A percentile compares a stretch with the other conserved stretches of the same genome.
Conservation (phyloP, 139 green algal genomes). For the Chlorella sp. region DNA sequence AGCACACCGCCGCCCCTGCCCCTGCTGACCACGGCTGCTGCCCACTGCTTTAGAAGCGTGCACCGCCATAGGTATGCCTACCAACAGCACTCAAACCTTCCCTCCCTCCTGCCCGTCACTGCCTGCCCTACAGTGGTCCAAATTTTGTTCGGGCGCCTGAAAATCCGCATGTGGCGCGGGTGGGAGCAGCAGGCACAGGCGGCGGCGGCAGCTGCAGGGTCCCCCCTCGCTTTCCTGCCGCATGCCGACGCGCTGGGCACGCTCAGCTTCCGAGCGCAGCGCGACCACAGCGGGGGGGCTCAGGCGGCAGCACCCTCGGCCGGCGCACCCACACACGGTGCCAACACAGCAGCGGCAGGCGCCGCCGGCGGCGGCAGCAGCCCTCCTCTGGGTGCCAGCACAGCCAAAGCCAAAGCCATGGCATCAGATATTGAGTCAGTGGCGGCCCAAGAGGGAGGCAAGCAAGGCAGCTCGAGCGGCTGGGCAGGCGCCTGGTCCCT, state of each 20-base stretch:
- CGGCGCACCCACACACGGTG: neutral
- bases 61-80: neutral
- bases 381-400: neutral
- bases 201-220: neutral
- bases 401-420: neutral
- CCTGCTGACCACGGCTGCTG: too few relatives aligned
- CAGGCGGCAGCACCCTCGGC: neutral
- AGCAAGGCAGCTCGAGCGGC: too few relatives aligned
- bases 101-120: neutral
- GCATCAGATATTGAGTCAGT: neutral
- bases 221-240: neutral
- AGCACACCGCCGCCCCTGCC: too few relatives aligned
- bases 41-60: too few relatives aligned
- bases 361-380: too few relatives aligned
- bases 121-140: neutral
- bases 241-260: neutral
- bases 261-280: neutral
- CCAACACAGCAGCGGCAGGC: neutral
- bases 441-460: too few relatives aligned
- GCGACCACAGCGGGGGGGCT: neutral
- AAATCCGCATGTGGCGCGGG: neutral
- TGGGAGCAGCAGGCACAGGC: neutral
- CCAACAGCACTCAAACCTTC: neutral
- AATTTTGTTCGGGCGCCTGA: neutral
- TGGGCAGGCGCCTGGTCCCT: neutral